Evolutionary conservation across 1,139 yeast genomes (phyloP).

Genomic region (Yamadazyma friedrichii): DNA sequence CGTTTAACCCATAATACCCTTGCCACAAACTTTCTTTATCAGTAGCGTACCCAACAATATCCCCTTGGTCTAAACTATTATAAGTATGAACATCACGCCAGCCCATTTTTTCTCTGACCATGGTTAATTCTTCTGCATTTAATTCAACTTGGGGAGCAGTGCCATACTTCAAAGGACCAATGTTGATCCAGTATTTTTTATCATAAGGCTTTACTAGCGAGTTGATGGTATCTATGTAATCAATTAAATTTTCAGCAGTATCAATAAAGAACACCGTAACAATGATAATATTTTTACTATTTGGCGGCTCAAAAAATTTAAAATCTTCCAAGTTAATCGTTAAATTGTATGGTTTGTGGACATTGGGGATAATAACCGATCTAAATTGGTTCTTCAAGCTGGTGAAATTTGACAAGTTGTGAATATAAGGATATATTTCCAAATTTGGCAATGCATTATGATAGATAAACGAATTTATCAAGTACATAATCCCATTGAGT

Average conservation of each 20-base stretch:
- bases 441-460: conserved; percentile 12
- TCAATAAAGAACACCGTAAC: conserved; percentile 79
- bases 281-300: conserved; percentile 45
- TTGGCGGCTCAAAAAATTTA: conserved; percentile 42
- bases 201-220: conserved; percentile 33
- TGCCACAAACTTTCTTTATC: conserved; percentile 70
- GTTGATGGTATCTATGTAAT: conserved; percentile 64
- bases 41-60: conserved; percentile 53
- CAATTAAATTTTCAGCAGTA: conserved; percentile 80
- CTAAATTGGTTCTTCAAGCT: conserved; percentile 53
- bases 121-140: conserved; percentile 58
- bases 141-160: conserved; percentile 80
- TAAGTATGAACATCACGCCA: conserved; percentile 56
- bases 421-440: conserved; percentile 62
- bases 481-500: conserved; percentile 67
- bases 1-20: conserved; percentile 66
- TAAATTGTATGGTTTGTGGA: conserved; percentile 46
- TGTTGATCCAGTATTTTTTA: conserved; percentile 71
- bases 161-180: conserved; percentile 88
- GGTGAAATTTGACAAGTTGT: conserved; percentile 69
- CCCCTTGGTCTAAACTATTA: conserved; percentile 32
- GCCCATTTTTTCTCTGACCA: conserved; percentile 53
- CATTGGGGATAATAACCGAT: conserved; percentile 32
- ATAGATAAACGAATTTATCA: conserved; percentile 59
- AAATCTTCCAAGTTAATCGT: conserved; percentile 65